These are phyloP conservation scores for Urochloa ruziziensis DNA, from an alignment of 176 grass and related monocot species.

Conservation along the genomic window DNA sequence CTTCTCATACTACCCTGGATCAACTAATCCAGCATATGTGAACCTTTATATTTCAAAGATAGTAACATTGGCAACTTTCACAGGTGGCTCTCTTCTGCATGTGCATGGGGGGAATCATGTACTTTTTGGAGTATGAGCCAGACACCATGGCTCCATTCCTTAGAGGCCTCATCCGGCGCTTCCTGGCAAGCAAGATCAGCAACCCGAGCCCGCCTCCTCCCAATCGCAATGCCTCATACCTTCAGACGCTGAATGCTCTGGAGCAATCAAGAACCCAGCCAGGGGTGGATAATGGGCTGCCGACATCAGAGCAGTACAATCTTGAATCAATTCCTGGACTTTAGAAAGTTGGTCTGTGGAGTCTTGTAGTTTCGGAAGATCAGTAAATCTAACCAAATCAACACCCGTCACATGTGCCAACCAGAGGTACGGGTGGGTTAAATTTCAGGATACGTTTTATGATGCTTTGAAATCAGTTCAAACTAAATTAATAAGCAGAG, in stretches of 20 bases:
- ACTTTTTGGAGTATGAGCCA: conserved; percentile 91
- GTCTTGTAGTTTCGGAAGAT: background rate
- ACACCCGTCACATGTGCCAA: background rate
- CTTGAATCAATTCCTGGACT: conserved; percentile 93
- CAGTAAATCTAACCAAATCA: conserved; percentile 13
- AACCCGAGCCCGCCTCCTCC: conserved; percentile 57
- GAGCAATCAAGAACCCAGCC: conserved; percentile 42
- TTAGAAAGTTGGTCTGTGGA: conserved; percentile 32
- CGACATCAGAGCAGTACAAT: conserved; percentile 63
- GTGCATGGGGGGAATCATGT: conserved; percentile 99
- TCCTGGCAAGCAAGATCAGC: conserved; percentile 94
- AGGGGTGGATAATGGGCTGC: conserved; percentile 22
- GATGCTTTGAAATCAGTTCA: background rate
- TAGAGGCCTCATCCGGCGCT: conserved; percentile 80
- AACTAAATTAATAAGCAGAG: conserved; percentile 3
- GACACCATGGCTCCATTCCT: conserved; percentile 99
- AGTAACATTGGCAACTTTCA: conserved; percentile 11
- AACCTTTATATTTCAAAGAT: background rate
- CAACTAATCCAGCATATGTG: background rate
- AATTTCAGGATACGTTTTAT: background rate
- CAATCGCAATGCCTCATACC: conserved; percentile 56
- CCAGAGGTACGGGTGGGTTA: background rate
- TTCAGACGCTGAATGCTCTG: conserved; percentile 54
- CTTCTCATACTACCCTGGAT: background rate
- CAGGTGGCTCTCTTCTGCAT: conserved; percentile 96